These are phyloP conservation scores for Isatis tinctoria DNA, from an alignment of 345 rosid species.

Conservation along the genomic window DNA sequence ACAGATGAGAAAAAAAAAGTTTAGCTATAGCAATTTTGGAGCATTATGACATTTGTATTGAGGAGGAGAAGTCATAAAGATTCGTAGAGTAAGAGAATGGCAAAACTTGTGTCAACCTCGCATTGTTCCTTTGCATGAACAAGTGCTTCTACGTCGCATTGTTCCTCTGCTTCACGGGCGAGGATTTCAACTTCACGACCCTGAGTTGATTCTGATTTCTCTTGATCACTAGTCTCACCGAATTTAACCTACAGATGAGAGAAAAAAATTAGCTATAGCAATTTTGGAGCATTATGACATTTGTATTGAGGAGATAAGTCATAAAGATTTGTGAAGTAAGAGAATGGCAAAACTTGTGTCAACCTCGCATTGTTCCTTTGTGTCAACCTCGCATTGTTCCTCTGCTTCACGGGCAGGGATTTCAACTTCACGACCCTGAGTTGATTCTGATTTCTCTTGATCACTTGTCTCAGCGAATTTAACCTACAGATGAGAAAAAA, in stretches of 20 bases:
- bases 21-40: background rate
- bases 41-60: background rate
- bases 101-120: constrained; percentile 62
- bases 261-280: background rate
- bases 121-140: too few species aligned
- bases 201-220: background rate
- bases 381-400: too few species aligned
- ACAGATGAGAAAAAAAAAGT: background rate
- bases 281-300: background rate
- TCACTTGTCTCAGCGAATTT: background rate
- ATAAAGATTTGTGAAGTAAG: background rate
- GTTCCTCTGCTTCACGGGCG: constrained; percentile 9
- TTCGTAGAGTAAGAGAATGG: constrained; percentile 8
- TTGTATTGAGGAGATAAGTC: background rate
- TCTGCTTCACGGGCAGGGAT: constrained; percentile 11
- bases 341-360: constrained; percentile 47
- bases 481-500: constrained; percentile 9
- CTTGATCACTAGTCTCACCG: background rate
- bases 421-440: background rate
- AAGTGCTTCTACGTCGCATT: too few species aligned
- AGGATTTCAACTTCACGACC: constrained; percentile 2
- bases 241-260: constrained; percentile 14
- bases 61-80: background rate
- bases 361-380: too few species aligned
- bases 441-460: constrained; percentile 5